Evolutionary conservation across 2,329 filamentous ascomycete genomes (phyloP).

Genomic region (Cladophialophora psammophila): DNA sequence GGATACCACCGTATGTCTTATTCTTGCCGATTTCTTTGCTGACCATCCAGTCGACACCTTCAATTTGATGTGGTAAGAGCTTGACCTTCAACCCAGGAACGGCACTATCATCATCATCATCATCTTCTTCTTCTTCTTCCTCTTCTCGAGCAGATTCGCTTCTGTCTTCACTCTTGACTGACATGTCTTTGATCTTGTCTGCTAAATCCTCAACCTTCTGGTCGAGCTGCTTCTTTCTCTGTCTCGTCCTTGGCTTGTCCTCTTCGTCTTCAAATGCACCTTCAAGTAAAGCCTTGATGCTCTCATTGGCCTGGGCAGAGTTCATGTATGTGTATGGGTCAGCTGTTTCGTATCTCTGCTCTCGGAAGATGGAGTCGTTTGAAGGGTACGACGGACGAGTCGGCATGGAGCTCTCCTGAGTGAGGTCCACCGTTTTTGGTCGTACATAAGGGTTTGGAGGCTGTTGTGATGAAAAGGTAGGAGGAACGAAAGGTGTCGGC

Average conservation of each 20-base stretch:
- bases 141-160: slow-evolving; percentile 46
- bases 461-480: slow-evolving; percentile 60
- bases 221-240: slow-evolving; percentile 51
- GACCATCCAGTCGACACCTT: slow-evolving; percentile 94
- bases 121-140: slow-evolving; percentile 62
- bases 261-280: slow-evolving; percentile 61
- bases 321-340: slow-evolving; percentile 63
- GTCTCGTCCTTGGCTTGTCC: slow-evolving; percentile 48
- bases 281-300: slow-evolving; percentile 60
- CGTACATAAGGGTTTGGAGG: slow-evolving; percentile 47
- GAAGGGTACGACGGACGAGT: slow-evolving; percentile 56
- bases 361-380: slow-evolving; percentile 49
- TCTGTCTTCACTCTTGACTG: slow-evolving; percentile 46
- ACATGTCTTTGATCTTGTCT: slow-evolving; percentile 52
- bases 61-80: slow-evolving; percentile 90
- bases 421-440: slow-evolving; percentile 60
- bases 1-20: slow-evolving; percentile 88
- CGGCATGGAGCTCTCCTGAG: slow-evolving; percentile 41
- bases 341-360: slow-evolving; percentile 60
- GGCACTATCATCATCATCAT: slow-evolving; percentile 68
- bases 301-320: slow-evolving; percentile 58
- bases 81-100: slow-evolving; percentile 86
- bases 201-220: slow-evolving; percentile 52
- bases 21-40: slow-evolving; percentile 86
- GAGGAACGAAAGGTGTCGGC: slow-evolving; percentile 59